phyloP scores from a whole-genome alignment of 169 alveolate genomes.

The Cryptosporidium meleagridis region DNA sequence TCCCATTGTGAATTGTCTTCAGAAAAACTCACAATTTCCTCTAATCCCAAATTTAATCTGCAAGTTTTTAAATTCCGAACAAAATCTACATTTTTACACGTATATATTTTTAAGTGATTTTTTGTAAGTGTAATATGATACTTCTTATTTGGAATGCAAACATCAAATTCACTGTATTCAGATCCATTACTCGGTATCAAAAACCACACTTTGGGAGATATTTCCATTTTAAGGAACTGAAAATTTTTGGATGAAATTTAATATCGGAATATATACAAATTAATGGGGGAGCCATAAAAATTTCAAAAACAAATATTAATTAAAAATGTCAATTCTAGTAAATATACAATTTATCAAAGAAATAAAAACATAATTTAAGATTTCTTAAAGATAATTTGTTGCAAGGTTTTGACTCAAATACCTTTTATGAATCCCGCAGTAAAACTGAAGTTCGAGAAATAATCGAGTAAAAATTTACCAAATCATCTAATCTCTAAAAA shows the following conservation, averaged over 20 bases:
- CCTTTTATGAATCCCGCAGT: constrained; percentile 75
- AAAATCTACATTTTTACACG: neutral
- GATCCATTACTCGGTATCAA: neutral
- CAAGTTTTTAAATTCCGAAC: neutral
- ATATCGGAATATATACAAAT: too few relatives aligned
- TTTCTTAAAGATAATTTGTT: neutral
- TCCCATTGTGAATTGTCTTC: neutral
- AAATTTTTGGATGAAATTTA: too few relatives aligned
- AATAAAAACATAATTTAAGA: neutral
- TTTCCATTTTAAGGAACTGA: neutral
- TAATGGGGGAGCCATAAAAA: neutral
- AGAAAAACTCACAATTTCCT: neutral
- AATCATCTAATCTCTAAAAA: constrained; percentile 46
- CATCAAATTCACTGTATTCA: neutral
- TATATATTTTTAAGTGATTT: neutral
- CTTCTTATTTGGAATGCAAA: neutral
- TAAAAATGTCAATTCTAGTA: neutral
- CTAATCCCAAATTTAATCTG: neutral
- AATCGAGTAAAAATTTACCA: constrained; percentile 21
- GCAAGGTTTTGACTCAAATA: constrained; percentile 75
- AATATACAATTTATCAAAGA: neutral
- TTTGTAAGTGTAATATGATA: neutral
- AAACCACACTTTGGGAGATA: constrained; percentile 13
- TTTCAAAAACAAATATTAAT: neutral
- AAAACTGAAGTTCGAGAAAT: constrained; percentile 71